Evolutionary conservation across 176 grass and related monocot species (phyloP).

Genomic region (Ampelocalamus luodianensis): DNA sequence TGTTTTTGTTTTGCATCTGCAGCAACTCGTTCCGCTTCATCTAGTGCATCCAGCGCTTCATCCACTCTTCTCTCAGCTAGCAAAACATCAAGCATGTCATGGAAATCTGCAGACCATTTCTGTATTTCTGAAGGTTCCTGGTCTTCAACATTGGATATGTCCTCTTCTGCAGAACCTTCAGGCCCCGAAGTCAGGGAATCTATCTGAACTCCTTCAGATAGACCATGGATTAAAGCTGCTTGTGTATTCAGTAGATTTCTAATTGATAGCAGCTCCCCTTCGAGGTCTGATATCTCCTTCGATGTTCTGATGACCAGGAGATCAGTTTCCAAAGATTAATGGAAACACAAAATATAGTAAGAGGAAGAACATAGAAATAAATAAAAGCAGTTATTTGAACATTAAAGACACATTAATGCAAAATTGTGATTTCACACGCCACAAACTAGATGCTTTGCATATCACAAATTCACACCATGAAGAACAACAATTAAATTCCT

Average conservation of each 20-base stretch:
- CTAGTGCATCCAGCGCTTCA: slow-evolving; percentile 87
- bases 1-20: slow-evolving; percentile 59
- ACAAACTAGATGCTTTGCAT: slow-evolving; percentile 14
- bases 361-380: neutral
- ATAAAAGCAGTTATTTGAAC: slow-evolving; percentile 28
- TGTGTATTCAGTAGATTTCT: slow-evolving; percentile 84
- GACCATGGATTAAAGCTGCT: slow-evolving; percentile 78
- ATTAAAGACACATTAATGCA: neutral
- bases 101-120: slow-evolving; percentile 90
- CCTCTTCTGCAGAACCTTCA: slow-evolving; percentile 59
- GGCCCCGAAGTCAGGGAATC: slow-evolving; percentile 64
- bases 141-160: slow-evolving; percentile 68
- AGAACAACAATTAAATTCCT: slow-evolving; percentile 2
- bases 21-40: slow-evolving; percentile 75
- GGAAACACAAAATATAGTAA: neutral
- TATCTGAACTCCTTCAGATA: slow-evolving; percentile 83
- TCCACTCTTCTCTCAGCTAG: slow-evolving; percentile 92
- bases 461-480: slow-evolving; percentile 11
- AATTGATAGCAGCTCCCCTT: slow-evolving; percentile 91
- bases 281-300: slow-evolving; percentile 95
- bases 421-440: slow-evolving; percentile 13
- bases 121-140: slow-evolving; percentile 82
- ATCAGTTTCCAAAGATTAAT: slow-evolving; percentile 26
- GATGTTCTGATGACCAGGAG: slow-evolving; percentile 70
- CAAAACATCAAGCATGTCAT: slow-evolving; percentile 85